Conservation (phyloP, 202 grass and related monocot genomes). For the Brachypodium distachyon region DNA sequence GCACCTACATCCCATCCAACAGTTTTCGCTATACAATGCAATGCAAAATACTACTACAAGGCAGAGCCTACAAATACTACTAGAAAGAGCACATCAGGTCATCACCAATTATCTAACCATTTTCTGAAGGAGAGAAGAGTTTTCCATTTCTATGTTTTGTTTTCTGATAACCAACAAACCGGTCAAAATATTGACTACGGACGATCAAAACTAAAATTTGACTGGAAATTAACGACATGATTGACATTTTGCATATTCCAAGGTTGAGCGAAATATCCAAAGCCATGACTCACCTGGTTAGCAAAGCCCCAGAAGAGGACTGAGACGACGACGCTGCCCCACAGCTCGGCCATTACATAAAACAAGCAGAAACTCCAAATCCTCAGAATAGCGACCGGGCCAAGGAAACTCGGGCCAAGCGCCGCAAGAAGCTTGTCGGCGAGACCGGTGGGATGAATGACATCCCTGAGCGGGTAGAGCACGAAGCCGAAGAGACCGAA, state of each 20-base stretch:
- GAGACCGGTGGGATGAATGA: slow-evolving; percentile 54
- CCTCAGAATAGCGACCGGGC: slow-evolving; percentile 58
- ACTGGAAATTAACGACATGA: background rate
- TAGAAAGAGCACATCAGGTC: background rate
- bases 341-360: slow-evolving; percentile 83
- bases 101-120: background rate
- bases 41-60: background rate
- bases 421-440: slow-evolving; percentile 53
- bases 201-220: background rate
- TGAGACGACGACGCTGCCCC: slow-evolving; percentile 76
- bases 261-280: background rate
- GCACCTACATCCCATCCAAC: background rate
- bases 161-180: background rate
- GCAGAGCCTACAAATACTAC: background rate
- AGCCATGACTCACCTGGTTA: slow-evolving; percentile 40
- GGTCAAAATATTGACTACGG: background rate
- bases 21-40: background rate
- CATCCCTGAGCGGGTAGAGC: slow-evolving; percentile 55
- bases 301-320: slow-evolving; percentile 83
- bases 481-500: slow-evolving; percentile 65
- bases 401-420: slow-evolving; percentile 60
- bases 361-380: slow-evolving; percentile 86
- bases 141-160: background rate
- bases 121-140: background rate
- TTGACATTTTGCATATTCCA: background rate